Conservation (phyloP, 441 rosid genomes). For the Isatis lusitanica region DNA sequence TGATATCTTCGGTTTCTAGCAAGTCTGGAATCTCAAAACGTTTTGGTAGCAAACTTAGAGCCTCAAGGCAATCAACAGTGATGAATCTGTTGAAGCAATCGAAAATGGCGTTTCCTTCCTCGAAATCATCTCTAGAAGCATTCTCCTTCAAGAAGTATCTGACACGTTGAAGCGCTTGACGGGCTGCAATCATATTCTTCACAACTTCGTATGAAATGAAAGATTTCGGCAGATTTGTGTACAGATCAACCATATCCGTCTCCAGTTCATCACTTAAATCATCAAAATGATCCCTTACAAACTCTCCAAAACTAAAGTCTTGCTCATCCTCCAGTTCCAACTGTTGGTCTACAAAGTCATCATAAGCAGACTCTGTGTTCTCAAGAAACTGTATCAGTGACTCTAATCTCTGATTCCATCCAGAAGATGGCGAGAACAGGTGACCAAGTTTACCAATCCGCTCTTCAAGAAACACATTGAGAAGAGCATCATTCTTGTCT, state of each 20-base stretch:
- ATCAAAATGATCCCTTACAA: not conserved
- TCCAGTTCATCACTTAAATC: not conserved
- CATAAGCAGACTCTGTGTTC: constrained; percentile 20
- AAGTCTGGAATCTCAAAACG: not conserved
- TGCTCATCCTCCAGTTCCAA: too few relatives aligned
- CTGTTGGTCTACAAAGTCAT: not conserved
- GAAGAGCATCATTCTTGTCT: not conserved
- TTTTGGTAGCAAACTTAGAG: constrained; percentile 23
- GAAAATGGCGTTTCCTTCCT: not conserved
- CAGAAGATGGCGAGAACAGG: not conserved
- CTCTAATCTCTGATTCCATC: constrained; percentile 2
- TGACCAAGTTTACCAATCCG: not conserved
- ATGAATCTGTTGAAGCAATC: not conserved
- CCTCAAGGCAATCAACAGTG: constrained; percentile 2
- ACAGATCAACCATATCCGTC: constrained; percentile 11
- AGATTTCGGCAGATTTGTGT: constrained; percentile 6
- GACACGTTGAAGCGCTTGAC: not conserved
- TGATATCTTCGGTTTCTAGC: not conserved
- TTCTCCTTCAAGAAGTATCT: not conserved
- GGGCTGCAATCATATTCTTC: not conserved
- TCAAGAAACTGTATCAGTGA: constrained; percentile 17
- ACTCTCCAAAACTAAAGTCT: not conserved
- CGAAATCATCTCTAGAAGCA: not conserved
- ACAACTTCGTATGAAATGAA: constrained; percentile 1
- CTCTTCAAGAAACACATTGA: constrained; percentile 23